phyloP scores from a whole-genome alignment of 2,329 filamentous ascomycete species.

The Elsinoe necatrix region DNA sequence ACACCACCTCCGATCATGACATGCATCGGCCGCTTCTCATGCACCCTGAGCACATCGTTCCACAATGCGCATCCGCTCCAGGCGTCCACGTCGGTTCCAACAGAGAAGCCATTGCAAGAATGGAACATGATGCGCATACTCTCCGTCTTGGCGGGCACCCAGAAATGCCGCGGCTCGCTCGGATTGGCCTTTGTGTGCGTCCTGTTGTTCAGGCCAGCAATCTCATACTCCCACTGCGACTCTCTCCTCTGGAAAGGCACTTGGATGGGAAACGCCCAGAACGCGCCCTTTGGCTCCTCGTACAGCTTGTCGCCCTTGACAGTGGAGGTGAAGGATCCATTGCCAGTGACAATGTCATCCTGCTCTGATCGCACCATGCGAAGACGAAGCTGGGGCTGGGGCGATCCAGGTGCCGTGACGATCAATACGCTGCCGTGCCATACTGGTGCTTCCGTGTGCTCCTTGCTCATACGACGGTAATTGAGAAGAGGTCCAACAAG shows the following conservation, averaged over 20 bases:
- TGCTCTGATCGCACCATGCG: slow-evolving; percentile 39
- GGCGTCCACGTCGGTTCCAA: slow-evolving; percentile 54
- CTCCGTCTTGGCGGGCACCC: slow-evolving; percentile 50
- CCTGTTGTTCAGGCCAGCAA: slow-evolving; percentile 51
- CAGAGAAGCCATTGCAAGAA: slow-evolving; percentile 60
- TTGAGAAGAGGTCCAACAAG: slow-evolving; percentile 68
- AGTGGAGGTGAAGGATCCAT: slow-evolving; percentile 23
- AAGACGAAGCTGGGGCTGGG: slow-evolving; percentile 53
- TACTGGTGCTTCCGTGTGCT: slow-evolving; percentile 34
- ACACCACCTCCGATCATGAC: slow-evolving; percentile 73
- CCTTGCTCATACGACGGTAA: slow-evolving; percentile 63
- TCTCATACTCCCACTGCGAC: slow-evolving; percentile 67
- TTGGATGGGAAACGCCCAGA: slow-evolving; percentile 51
- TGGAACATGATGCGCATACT: slow-evolving; percentile 64
- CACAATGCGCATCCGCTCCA: slow-evolving; percentile 54
- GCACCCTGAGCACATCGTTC: slow-evolving; percentile 56
- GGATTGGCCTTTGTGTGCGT: slow-evolving; percentile 6
- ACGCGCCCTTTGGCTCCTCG: slow-evolving; percentile 50
- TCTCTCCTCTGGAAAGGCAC: slow-evolving; percentile 64
- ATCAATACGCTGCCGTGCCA: slow-evolving; percentile 86
- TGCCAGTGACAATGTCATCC: slow-evolving; percentile 22
- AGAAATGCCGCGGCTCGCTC: slow-evolving; percentile 42
- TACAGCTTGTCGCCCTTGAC: slow-evolving; percentile 50
- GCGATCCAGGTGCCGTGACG: slow-evolving; percentile 65
- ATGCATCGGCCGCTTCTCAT: slow-evolving; percentile 52